Evolutionary conservation across 2,329 filamentous ascomycete species (phyloP), one percentile per base, ranked within the genome.

Genomic region (Aspergillus alliaceus): DNA sequence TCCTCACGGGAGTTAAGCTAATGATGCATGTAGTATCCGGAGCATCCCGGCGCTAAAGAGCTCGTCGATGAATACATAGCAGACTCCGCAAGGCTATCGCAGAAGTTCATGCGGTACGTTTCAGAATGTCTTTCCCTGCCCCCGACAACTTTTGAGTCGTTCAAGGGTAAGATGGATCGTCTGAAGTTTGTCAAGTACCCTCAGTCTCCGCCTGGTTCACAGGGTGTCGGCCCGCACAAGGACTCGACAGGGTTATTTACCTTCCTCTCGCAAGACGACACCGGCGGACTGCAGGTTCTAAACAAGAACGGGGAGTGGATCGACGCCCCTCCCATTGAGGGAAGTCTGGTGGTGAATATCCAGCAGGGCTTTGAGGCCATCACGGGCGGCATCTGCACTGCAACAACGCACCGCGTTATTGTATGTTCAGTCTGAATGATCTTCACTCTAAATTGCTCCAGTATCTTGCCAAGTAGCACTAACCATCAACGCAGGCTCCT

Each of bases 181-280:
- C 72, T 85, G 39, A 85, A 85, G 54, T 81, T 84, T 54, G 76
- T 84, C 55, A 84, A 83, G 65, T 84, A 84, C 56, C 82, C 82
- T 0, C 80, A 61, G 4, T 56, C 66, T 1, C 51, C 64, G 14
- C 61, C 64, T 2, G 69, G 64, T 27, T 79, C 77, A 0, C 82
- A 85, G 64, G 82, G 82, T 6, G 83, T 85, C 1, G 82, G 83
- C 0, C 82, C 83, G 3, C 82, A 85, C 67, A 84, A 84, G 62
- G 83, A 85, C 66, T 81, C 78, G 9, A 80, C 76, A 72, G 49
- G 82, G 74, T 18, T 83, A 1, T 72, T 72, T 37, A 72, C 70
- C 0, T 72, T 72, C 29, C 61, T 72, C 1, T 83, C 51, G 0
- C 79, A 81, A 49, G 79, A 80, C 49, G 56, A 69, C 4, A 69